phyloP scores from a whole-genome alignment of 768 basidiomycete genomes.

The Phlebiopsis gigantea region DNA sequence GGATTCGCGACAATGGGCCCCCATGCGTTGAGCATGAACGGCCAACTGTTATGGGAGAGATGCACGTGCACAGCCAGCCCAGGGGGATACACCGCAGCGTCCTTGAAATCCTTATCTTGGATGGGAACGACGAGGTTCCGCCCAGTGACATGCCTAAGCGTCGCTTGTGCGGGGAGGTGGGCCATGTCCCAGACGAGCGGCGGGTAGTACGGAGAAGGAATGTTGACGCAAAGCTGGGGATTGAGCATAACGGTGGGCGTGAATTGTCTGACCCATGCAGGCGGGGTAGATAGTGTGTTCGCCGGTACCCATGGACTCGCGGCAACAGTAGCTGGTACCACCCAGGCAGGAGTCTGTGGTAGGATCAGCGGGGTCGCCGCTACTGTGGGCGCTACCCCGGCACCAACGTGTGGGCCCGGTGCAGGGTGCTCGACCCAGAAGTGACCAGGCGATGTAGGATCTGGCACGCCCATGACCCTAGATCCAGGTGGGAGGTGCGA shows the following conservation, averaged over 20 bases:
- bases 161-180: not conserved
- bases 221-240: not conserved
- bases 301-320: not conserved
- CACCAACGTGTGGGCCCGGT: not conserved
- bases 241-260: not conserved
- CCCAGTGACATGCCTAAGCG: slow-evolving; percentile 1
- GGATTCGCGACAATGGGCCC: slow-evolving; percentile 1
- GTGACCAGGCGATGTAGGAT: not conserved
- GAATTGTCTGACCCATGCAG: not conserved
- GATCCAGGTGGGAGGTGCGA: not conserved
- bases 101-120: not conserved
- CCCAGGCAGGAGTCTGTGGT: not conserved
- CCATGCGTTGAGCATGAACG: not conserved
- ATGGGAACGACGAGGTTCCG: not conserved
- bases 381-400: not conserved
- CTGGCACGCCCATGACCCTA: not conserved
- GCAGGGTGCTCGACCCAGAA: slow-evolving; percentile 3
- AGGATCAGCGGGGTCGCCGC: not conserved
- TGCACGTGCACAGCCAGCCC: not conserved
- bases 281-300: not conserved
- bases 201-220: not conserved
- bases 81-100: not conserved
- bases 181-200: slow-evolving; percentile 1
- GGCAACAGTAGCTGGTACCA: not conserved
- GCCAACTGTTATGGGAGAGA: not conserved